Percentiles rank a stretch among this genome's conserved stretches.
These are phyloP conservation scores for Phytophthora sp. DNA, from an alignment of 352 stramenopile genomes.

Conservation along the genomic window DNA sequence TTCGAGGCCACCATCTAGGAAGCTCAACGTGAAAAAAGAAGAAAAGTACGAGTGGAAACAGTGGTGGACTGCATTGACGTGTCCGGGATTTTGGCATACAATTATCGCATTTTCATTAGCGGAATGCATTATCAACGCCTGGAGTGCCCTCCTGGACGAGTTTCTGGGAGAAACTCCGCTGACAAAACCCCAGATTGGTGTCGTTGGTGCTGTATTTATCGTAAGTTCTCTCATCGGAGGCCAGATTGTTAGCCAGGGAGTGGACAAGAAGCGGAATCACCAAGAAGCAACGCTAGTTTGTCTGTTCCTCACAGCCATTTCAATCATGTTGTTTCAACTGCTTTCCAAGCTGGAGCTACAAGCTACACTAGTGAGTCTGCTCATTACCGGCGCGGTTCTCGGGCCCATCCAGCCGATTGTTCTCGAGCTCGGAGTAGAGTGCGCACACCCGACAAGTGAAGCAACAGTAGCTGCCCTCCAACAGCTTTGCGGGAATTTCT, in stretches of 20 bases:
- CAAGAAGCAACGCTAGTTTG: slow-evolving; percentile 52
- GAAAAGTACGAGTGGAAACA: slow-evolving; percentile 28
- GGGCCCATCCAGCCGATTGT: slow-evolving; percentile 71
- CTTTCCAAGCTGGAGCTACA: slow-evolving; percentile 31
- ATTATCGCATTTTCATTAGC: slow-evolving; percentile 63
- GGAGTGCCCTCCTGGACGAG: slow-evolving; percentile 67
- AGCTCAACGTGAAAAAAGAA: no score
- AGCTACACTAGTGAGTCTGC: slow-evolving; percentile 40
- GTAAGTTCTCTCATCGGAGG: slow-evolving; percentile 67
- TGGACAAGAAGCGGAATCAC: slow-evolving; percentile 62
- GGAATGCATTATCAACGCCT: slow-evolving; percentile 70
- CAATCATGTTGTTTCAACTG: slow-evolving; percentile 48
- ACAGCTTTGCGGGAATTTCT: slow-evolving; percentile 75
- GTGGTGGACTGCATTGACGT: slow-evolving; percentile 54
- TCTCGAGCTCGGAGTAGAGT: slow-evolving; percentile 75
- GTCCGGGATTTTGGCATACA: slow-evolving; percentile 64
- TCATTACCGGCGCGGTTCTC: slow-evolving; percentile 57
- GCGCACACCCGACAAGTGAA: slow-evolving; percentile 71
- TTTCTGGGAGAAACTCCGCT: slow-evolving; percentile 57
- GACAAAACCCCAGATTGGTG: slow-evolving; percentile 56
- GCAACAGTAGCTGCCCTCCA: slow-evolving; percentile 72
- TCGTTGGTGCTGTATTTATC: slow-evolving; percentile 74
- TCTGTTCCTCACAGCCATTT: slow-evolving; percentile 44
- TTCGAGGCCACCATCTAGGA: slow-evolving; percentile 39
- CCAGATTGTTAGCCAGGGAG: slow-evolving; percentile 63